Evolutionary conservation across 257 asterid genomes (phyloP), one percentile per base, ranked within the genome.

Genomic region (Solanum arcanum): DNA sequence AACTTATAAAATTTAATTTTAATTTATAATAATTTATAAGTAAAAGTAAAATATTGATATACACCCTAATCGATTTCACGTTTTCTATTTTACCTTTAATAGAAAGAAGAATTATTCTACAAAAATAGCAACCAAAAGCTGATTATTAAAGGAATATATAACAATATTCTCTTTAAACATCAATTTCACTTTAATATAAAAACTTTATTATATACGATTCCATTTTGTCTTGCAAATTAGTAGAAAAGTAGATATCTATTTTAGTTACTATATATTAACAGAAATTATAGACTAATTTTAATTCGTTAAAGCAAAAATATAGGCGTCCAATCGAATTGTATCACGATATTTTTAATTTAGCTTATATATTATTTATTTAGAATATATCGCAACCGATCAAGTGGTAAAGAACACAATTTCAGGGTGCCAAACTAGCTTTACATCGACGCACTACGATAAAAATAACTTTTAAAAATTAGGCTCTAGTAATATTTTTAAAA

Each of bases 1-100:
- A 64, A 64, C 33, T 25, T 0, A 64, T 64, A 64, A 64, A 64
- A 64, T 1, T 64, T 64, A 64, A n/a, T 64, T 64, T 64, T n/a
- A 0, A n/a, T n/a, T 1, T 5, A 11, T 1, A 64, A 5, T 4
- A 0, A 6, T 64, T n/a, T 0, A 33, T 0, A 56, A 20, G 5
- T 20, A 56, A n/a, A 56, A 20, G 0, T 18, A n/a, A 56, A 56
- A 18, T 31, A 56, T 56, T 56, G 2, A 18, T 56, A 15, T 7
- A 52, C 2, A 7, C 0, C 1, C 12, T 59, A 3, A 37, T 6
- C 39, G 7, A 5, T 37, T 35, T 59, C 9, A 59, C 9, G 0
- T 7, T 56, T 56, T 21, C 3, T 21, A 25, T 60, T 60, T 60
- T 4, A 60, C 27, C 0, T 21, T 60, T 60, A 60, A 60, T 21